Percentiles rank a stretch among this genome's conserved stretches.
These are phyloP conservation scores for Gossypium australe DNA, from an alignment of 345 rosid species.

Conservation along the genomic window DNA sequence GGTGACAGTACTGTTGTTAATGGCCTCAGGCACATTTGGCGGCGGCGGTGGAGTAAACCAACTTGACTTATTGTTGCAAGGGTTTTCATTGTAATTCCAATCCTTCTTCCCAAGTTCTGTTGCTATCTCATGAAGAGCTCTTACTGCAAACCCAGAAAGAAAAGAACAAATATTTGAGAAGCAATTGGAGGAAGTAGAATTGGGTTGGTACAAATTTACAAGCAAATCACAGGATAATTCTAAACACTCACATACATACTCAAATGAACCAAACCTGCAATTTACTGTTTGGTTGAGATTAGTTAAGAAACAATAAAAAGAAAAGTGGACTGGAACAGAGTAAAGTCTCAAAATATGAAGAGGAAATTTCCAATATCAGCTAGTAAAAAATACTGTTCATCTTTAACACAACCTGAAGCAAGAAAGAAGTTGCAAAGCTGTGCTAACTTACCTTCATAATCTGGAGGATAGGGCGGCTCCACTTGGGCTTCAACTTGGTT, in stretches of 20 bases:
- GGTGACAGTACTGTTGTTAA: constrained; percentile 12
- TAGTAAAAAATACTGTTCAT: no score
- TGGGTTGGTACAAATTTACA: background rate
- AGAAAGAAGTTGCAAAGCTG: background rate
- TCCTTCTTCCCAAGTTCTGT: constrained; percentile 6
- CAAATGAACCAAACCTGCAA: background rate
- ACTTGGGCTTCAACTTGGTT: constrained; percentile 5
- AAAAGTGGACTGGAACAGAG: background rate
- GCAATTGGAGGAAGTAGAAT: background rate
- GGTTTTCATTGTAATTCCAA: constrained; percentile 24
- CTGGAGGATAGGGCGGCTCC: constrained; percentile 9
- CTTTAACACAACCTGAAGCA: background rate
- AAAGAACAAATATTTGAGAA: background rate
- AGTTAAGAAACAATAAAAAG: background rate
- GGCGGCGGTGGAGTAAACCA: constrained; percentile 30
- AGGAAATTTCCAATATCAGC: background rate
- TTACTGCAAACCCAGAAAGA: background rate
- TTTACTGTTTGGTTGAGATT: background rate
- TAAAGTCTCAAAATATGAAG: background rate
- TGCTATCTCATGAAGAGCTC: constrained; percentile 14
- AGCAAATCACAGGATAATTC: background rate
- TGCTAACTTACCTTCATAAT: background rate
- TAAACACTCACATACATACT: background rate
- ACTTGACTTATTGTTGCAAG: constrained; percentile 27
- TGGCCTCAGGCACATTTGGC: background rate